phyloP scores from a whole-genome alignment of 2,329 filamentous ascomycete species.

The Xylaria sp. region DNA sequence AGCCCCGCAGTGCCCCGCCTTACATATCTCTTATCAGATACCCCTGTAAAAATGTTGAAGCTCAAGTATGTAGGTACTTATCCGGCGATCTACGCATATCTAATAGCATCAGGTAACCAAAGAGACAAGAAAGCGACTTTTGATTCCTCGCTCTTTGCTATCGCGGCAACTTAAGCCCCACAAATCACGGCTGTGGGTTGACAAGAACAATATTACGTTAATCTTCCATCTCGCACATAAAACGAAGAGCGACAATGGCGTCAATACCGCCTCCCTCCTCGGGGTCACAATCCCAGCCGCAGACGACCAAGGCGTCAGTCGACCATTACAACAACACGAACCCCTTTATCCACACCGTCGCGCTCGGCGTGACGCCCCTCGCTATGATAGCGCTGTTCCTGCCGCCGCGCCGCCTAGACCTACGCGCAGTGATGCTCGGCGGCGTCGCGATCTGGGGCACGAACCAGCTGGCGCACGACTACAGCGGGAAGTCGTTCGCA shows the following conservation, averaged over 20 bases:
- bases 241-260: constrained; percentile 25
- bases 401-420: constrained; percentile 63
- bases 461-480: constrained; percentile 67
- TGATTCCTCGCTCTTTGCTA: neutral
- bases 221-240: neutral
- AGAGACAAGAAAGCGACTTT: constrained; percentile 5
- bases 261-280: constrained; percentile 18
- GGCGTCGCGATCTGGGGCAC: constrained; percentile 63
- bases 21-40: constrained; percentile 33
- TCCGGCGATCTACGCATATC: too few species aligned
- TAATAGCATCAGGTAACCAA: neutral
- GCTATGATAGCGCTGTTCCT: constrained; percentile 61
- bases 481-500: constrained; percentile 65
- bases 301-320: constrained; percentile 10
- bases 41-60: constrained; percentile 21
- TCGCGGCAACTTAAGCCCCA: neutral
- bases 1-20: too few species aligned
- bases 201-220: neutral
- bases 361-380: constrained; percentile 60
- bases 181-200: neutral
- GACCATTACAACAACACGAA: constrained; percentile 44
- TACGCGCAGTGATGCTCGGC: constrained; percentile 63
- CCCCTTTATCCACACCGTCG: constrained; percentile 59
- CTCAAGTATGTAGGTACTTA: neutral
- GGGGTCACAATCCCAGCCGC: constrained; percentile 12